phyloP scores from a whole-genome alignment of 768 basidiomycete species.

The Tulasnella sp. region DNA sequence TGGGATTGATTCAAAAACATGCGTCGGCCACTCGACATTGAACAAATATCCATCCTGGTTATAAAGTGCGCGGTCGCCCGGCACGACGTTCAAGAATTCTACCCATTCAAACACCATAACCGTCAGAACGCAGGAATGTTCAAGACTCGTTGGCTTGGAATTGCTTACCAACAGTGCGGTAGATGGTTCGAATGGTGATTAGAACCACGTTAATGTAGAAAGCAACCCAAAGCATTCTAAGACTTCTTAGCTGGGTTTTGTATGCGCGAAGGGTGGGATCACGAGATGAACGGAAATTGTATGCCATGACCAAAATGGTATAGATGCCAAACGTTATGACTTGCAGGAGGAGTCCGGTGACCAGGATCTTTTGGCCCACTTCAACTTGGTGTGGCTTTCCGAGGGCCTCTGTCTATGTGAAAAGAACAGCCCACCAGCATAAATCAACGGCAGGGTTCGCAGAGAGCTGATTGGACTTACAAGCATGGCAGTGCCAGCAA shows the following conservation, averaged over 20 bases:
- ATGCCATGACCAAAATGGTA: conserved; percentile 7
- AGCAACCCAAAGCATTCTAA: conserved; percentile 25
- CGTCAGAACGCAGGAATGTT: not conserved
- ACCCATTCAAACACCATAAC: not conserved
- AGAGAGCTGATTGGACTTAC: not conserved
- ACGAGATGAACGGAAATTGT: not conserved
- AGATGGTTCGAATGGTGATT: conserved; percentile 23
- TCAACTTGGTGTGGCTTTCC: not conserved
- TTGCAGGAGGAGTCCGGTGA: conserved; percentile 26
- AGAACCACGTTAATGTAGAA: conserved; percentile 25
- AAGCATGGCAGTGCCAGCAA: conserved; percentile 16
- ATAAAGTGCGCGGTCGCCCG: not conserved
- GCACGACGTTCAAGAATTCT: conserved; percentile 25
- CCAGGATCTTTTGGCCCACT: conserved; percentile 17
- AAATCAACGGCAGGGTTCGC: not conserved
- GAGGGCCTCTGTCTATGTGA: not conserved
- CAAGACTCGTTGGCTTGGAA: not conserved
- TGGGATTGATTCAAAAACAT: conserved; percentile 14
- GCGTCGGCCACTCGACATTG: conserved; percentile 25
- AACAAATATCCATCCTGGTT: conserved; percentile 22
- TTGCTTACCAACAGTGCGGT: conserved; percentile 24
- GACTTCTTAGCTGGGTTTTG: not conserved
- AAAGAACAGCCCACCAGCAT: not conserved
- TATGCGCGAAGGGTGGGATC: not conserved
- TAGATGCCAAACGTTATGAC: conserved; percentile 24